These are phyloP conservation scores for Solanum stenotomum DNA, from an alignment of 257 asterid genomes.

Conservation along the genomic window DNA sequence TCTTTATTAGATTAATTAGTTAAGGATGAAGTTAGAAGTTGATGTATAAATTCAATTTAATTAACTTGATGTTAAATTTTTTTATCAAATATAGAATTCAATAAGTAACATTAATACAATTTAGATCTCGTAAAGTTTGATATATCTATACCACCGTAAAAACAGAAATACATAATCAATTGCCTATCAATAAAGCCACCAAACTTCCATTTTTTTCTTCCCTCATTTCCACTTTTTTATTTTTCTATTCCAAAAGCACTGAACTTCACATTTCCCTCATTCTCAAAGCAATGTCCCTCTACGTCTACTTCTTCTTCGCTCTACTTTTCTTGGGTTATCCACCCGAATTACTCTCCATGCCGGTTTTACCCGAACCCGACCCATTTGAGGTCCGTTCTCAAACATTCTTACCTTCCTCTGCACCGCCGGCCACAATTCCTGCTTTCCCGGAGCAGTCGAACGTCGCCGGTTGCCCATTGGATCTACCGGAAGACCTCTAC, in stretches of 20 bases:
- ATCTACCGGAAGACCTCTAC: constrained; percentile 73
- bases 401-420: constrained; percentile 27
- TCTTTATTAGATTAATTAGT: background rate
- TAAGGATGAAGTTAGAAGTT: background rate
- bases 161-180: background rate
- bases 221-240: background rate
- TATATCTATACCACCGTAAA: too few species aligned
- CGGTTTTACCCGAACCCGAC: constrained; percentile 53
- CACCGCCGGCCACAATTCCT: constrained; percentile 76
- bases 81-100: too few species aligned
- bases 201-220: background rate
- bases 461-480: constrained; percentile 55
- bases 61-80: background rate
- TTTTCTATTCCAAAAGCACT: background rate
- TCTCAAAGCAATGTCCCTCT: constrained; percentile 41
- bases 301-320: constrained; percentile 14
- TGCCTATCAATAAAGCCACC: constrained; percentile 1
- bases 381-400: constrained; percentile 46
- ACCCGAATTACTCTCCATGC: constrained; percentile 24
- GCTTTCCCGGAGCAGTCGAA: constrained; percentile 93
- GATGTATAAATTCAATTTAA: background rate
- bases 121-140: too few species aligned
- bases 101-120: background rate
- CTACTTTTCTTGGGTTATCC: constrained; percentile 18
- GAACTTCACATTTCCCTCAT: background rate